Conservation (phyloP, 805 yeast species). For the Pichia kluyveri region DNA sequence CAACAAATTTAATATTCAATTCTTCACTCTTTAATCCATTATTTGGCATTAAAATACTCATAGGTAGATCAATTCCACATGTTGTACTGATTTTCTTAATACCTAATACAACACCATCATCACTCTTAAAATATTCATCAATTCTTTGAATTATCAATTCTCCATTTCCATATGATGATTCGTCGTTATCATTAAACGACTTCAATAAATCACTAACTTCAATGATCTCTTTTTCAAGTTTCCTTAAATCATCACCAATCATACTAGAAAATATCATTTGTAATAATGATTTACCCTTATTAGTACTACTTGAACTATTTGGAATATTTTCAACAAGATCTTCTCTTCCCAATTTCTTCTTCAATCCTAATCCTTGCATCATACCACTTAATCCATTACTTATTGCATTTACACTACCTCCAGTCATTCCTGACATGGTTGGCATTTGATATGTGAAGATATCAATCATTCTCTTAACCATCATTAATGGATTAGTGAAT, state of each 20-base stretch:
- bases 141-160: slow-evolving; percentile 16
- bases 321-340: background rate
- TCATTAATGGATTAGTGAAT: slow-evolving; percentile 80
- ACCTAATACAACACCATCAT: slow-evolving; percentile 19
- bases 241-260: slow-evolving; percentile 64
- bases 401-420: slow-evolving; percentile 3
- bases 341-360: background rate
- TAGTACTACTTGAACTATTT: background rate
- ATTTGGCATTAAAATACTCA: slow-evolving; percentile 8
- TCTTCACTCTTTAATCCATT: slow-evolving; percentile 7
- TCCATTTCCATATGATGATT: background rate
- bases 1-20: slow-evolving; percentile 8
- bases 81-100: slow-evolving; percentile 24
- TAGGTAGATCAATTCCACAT: slow-evolving; percentile 7
- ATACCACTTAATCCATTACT: slow-evolving; percentile 7
- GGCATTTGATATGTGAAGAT: slow-evolving; percentile 71
- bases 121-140: slow-evolving; percentile 21
- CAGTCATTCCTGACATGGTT: slow-evolving; percentile 32
- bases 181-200: background rate
- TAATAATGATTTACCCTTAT: slow-evolving; percentile 42
- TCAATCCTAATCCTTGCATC: slow-evolving; percentile 7
- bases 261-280: slow-evolving; percentile 69
- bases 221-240: slow-evolving; percentile 41
- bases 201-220: slow-evolving; percentile 2
- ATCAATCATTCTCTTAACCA: slow-evolving; percentile 73